Base-by-base conservation (phyloP, 169 alveolate genomes). In the Plasmodium cynomolgi region DNA sequence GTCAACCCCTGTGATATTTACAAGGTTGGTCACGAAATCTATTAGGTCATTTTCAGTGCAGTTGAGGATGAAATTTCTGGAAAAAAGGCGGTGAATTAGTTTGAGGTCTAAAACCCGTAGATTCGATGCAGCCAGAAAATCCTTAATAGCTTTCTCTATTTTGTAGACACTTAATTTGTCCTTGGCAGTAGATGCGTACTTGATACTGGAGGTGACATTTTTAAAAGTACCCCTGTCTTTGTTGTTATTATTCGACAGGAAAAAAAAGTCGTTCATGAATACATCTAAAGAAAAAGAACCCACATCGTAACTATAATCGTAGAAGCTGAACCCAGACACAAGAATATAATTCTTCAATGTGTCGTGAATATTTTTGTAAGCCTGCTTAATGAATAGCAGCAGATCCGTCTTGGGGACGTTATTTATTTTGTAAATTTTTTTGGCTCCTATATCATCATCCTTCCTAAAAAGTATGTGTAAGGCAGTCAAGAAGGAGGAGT, bases 391-490 rank as follows among this genome's bases (percentile, higher is more conserved):
- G 81, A 86, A 75, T 71, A 86, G 81, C 23, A 17, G n/a, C 9
- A 86, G 4, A 41, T 86, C 93, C 8, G 68, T 54, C 41, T 75
- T 79, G 47, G 93, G 71, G 8, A 86, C 20, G 29, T 79, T 86
- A 77, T 86, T 86, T 86, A 86, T 86, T 44, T 83, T 86, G 62
- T 86, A 86, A 75, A 33, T 31, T 75, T 86, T 86, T 23, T 86
- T 17, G 1, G 5, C 41, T 23, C 77, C 77, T 29, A 68, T 20
- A 9, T 77, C 54, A 8, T 77, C 85, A 1, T 77, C 83, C 13
- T 33, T 26, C 29, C 81, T 75, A 77, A 75, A 44, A 7, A 86
- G 68, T 20, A 86, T 86, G 31, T 86, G 93, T 75, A 86, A 50
- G 6, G 93, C 72, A 2, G 71, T 86, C 44, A 86, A 9, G 29